These are phyloP conservation scores for Aspergillus avenaceus DNA, from an alignment of 495 filamentous ascomycete species.

Conservation along the genomic window DNA sequence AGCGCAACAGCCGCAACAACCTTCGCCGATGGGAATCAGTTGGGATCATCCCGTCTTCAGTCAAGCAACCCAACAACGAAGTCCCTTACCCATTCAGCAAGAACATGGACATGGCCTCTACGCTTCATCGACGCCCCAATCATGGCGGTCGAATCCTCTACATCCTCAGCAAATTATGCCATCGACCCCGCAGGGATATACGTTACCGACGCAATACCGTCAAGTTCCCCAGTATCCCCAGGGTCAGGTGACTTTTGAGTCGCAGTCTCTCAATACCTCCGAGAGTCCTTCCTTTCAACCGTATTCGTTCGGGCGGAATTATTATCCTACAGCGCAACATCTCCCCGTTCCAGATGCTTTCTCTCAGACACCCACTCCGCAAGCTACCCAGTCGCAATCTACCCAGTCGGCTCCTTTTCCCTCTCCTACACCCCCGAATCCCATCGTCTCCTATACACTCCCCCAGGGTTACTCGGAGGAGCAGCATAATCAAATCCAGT, in stretches of 20 bases:
- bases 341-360: conserved; percentile 28
- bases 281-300: conserved; percentile 32
- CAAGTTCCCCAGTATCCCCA: conserved; percentile 33
- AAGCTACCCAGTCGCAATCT: conserved; percentile 22
- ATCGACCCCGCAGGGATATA: conserved; percentile 22
- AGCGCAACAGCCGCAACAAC: conserved; percentile 25
- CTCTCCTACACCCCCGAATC: conserved; percentile 12
- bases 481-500: conserved; percentile 28
- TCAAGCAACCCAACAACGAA: conserved; percentile 28
- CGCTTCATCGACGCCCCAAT: conserved; percentile 25
- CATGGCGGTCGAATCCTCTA: conserved; percentile 35
- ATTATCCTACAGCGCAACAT: conserved; percentile 31
- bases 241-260: conserved; percentile 33
- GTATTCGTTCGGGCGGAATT: conserved; percentile 29
- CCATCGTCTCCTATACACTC: conserved; percentile 24
- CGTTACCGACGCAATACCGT: conserved; percentile 26
- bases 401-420: conserved; percentile 16
- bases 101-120: conserved; percentile 31
- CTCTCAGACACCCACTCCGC: conserved; percentile 16
- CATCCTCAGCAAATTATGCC: conserved; percentile 19
- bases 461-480: conserved; percentile 24
- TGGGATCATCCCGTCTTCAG: conserved; percentile 35
- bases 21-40: conserved; percentile 27
- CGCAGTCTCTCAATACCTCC: conserved; percentile 22
- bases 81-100: conserved; percentile 14